Evolutionary conservation across 768 basidiomycete species (phyloP).

Genomic region (Rhizopogon sp.): DNA sequence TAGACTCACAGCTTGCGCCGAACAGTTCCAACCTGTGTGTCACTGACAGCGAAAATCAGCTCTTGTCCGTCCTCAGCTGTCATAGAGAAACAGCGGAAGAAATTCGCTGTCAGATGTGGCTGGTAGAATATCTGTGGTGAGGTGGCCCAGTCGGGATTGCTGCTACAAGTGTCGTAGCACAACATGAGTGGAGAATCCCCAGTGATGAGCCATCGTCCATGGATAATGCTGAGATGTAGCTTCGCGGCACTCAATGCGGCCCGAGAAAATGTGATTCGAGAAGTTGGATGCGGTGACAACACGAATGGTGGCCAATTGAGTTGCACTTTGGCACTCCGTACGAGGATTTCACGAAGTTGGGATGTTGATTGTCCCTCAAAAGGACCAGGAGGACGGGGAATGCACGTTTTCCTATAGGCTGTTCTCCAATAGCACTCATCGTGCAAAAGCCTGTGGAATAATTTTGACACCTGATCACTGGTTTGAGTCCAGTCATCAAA

Average conservation of each 20-base stretch:
- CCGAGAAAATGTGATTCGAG: not conserved
- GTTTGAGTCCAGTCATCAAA: not conserved
- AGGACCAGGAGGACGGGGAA: slow-evolving; percentile 7
- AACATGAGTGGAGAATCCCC: not conserved
- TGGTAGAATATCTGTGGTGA: not conserved
- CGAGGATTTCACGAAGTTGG: not conserved
- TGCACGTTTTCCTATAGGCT: not conserved
- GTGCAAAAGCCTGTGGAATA: not conserved
- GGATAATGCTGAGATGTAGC: not conserved
- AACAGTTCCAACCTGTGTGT: slow-evolving; percentile 1
- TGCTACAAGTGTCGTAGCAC: not conserved
- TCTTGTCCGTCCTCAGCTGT: not conserved
- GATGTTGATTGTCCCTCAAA: not conserved
- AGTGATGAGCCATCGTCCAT: slow-evolving; percentile 5
- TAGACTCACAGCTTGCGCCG: slow-evolving; percentile 2
- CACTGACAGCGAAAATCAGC: slow-evolving; percentile 5
- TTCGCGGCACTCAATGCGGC: not conserved
- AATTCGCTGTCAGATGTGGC: slow-evolving; percentile 3
- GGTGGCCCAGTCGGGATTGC: not conserved
- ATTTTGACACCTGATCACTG: slow-evolving; percentile 3
- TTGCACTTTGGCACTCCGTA: slow-evolving; percentile 2
- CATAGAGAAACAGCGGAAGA: slow-evolving; percentile 5
- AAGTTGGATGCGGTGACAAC: not conserved
- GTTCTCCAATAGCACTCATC: slow-evolving; percentile 4
- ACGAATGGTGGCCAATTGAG: slow-evolving; percentile 5